phyloP scores from a whole-genome alignment of 1,284 basidiomycete genomes.

The Microbotryum lychnidis-dioicae region DNA sequence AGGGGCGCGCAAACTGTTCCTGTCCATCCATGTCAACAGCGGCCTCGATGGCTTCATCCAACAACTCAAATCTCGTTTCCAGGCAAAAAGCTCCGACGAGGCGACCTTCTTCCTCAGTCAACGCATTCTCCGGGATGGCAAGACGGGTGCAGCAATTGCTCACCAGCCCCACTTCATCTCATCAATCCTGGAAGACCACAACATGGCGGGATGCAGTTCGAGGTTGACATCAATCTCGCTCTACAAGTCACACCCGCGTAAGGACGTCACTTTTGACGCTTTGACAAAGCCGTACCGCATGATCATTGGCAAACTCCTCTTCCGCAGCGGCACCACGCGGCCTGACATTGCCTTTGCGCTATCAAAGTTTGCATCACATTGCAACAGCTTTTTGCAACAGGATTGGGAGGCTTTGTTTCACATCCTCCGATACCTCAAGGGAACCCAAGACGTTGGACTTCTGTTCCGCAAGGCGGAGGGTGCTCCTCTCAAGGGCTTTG shows the following conservation, averaged over 20 bases:
- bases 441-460: conserved; percentile 45
- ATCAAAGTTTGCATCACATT: conserved; percentile 39
- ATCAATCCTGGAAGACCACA: conserved; percentile 39
- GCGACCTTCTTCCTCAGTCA: background rate
- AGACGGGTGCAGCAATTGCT: conserved; percentile 26
- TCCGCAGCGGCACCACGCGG: conserved; percentile 41
- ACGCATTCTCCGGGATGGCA: background rate
- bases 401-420: conserved; percentile 45
- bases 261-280: background rate
- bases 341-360: conserved; percentile 46
- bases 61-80: background rate
- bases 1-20: background rate
- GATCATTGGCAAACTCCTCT: conserved; percentile 44
- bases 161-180: conserved; percentile 42
- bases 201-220: conserved; percentile 34
- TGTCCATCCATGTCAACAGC: conserved; percentile 1
- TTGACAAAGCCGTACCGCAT: conserved; percentile 33
- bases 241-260: conserved; percentile 12
- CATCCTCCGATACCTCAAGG: conserved; percentile 46
- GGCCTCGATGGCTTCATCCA: background rate
- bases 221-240: conserved; percentile 3
- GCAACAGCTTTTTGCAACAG: conserved; percentile 29
- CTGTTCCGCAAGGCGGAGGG: conserved; percentile 14
- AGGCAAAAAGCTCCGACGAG: background rate
- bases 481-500: conserved; percentile 39